Evolutionary conservation across 2,329 filamentous ascomycete species (phyloP), one percentile per base, ranked within the genome.

Genomic region (Cladosporium velox): DNA sequence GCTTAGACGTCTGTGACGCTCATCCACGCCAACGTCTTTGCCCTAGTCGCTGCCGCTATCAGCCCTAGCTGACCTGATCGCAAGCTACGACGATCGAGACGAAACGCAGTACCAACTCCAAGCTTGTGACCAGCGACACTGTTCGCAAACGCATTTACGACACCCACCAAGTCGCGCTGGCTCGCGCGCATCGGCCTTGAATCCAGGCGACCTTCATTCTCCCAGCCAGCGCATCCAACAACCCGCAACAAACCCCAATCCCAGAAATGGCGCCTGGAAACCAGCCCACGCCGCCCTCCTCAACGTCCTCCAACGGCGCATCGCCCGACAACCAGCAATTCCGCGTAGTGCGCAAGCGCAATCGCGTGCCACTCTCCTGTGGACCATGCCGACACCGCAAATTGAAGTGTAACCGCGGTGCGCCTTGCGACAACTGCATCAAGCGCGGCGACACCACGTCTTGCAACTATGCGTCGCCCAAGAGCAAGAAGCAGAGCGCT

Each of bases 351-450:
- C 89, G 94, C 71, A 96, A 96, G 82, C 88, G 94, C 77, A 97
- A 98, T 75, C 86, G 94, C 67, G 90, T 97, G 18, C 94, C 94
- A 57, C 84, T 98, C 59, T 97, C 93, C 74, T 98, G 94, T 78
- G 91, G 90, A 71, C 92, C 93, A 35, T 98, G 94, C 79, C 87
- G 94, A 76, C 91, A 93, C 73, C 89, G 93, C 81, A 98, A 98
- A 91, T 86, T 95, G 79, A 97, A 97, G 87, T 98, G 94, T 82
- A 96, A 98, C 79, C 89, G 95, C 75, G 88, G 87, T 69, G 88
- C 93, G 70, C 94, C 94, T 65, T 98, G 93, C 81, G 92, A 95
- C 80, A 98, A 98, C 77, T 98, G 94, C 79, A 88, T 92, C 67
- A 97, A 96, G 81, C 90, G 93, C 73, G 91, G 88, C 70, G 91